phyloP scores from a whole-genome alignment of 148 eudicot genomes.

The Chenopodium suecicum region DNA sequence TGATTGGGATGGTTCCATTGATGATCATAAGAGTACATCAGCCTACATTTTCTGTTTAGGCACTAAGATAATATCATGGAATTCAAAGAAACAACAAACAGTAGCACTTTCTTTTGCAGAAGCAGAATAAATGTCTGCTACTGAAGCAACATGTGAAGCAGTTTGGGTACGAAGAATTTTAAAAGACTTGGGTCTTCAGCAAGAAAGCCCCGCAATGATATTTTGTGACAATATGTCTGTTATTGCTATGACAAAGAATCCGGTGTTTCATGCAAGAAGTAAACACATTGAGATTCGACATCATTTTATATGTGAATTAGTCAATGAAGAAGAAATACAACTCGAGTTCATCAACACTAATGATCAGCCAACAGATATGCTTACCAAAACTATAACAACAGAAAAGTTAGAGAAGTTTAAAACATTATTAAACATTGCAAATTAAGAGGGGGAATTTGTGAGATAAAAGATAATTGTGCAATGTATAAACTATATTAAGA shows the following conservation, averaged over 20 bases:
- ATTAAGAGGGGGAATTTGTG: background rate
- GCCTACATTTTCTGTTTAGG: conserved; percentile 1
- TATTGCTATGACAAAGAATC: background rate
- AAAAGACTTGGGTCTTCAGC: conserved; percentile 7
- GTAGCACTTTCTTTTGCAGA: conserved; percentile 5
- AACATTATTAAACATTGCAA: background rate
- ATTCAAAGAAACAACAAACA: background rate
- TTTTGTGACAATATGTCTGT: conserved; percentile 1
- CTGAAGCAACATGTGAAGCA: conserved; percentile 9
- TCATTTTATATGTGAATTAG: background rate
- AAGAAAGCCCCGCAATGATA: background rate
- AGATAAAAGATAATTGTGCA: no score
- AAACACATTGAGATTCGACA: no score
- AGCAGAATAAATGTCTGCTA: background rate
- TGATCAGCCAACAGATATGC: conserved; percentile 3
- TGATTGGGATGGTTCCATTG: background rate
- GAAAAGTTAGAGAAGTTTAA: background rate
- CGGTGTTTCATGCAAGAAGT: no score
- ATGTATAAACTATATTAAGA: no score
- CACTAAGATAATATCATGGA: background rate
- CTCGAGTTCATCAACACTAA: background rate
- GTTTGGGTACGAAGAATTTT: conserved; percentile 2
- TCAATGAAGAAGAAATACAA: background rate
- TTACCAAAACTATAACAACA: background rate
- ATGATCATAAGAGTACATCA: background rate